Evolutionary conservation across 208 protist species (phyloP), one percentile per base, ranked within the genome.

Genomic region (Wallacemonas rigidus): DNA sequence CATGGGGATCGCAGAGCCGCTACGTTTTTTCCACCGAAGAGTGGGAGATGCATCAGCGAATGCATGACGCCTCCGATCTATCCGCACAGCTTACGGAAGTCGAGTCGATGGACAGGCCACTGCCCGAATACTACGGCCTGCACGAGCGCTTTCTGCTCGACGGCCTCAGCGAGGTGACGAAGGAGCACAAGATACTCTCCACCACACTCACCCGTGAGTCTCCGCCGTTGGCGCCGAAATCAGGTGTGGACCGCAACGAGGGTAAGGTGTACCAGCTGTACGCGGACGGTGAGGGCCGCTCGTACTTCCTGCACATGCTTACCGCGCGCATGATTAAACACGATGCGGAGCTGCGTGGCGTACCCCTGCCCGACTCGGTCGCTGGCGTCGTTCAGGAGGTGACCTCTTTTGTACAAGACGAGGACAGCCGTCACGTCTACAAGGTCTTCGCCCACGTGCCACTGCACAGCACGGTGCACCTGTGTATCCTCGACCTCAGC

Each of bases 371-470:
- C 7, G 76, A 80, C 57, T 76, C 73, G 3, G 80, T 96, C 43
- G 57, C 71, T 9, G 91, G 80, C 15, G 62, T 58, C 2, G 67
- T 96, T 12, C 77, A 87, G 56, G 89, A 93, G 58, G 81, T 96
- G 44, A 72, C 83, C 9, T 83, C 79, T 26, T 83, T 96, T 55
- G 78, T 80, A 67, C 91, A 94, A 74, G 79, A 77, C 58, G 88
- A 91, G 72, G 82, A 87, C 56, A 89, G 80, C 35, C 77, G 81
- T 38, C 79, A 71, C 69, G 85, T 85, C 63, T 93, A 91, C 84
- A 94, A 92, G 75, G 86, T 86, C 15, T 93, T 94, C 55, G 77
- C 89, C 3, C 85, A 93, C 77, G 79, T 96, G 11, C 91, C 91
- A 0, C 69, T 96, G 48, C 88, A 94, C 70, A 86, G 82, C 67